phyloP scores from a whole-genome alignment of 2,329 filamentous ascomycete genomes.

The Colletotrichum godetiae region DNA sequence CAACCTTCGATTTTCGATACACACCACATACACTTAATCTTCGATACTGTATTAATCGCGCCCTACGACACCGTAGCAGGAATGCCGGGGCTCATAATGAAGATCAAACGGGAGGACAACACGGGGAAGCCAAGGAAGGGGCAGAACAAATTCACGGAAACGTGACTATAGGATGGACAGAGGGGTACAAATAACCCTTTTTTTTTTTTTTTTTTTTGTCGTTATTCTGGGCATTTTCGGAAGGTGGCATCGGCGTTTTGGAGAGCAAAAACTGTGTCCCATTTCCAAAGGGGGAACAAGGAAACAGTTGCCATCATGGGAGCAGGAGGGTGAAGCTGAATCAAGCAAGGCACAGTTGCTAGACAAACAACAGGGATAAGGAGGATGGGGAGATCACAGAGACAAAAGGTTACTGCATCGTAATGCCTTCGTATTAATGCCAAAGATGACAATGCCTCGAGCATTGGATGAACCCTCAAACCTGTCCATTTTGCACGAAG shows the following conservation, averaged over 20 bases:
- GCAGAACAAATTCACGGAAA: not conserved
- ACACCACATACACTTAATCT: conserved; percentile 19
- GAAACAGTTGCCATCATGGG: conserved; percentile 2
- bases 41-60: conserved; percentile 32
- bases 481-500: not conserved
- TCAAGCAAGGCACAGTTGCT: conserved; percentile 9
- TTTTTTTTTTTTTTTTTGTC: not conserved
- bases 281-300: not conserved
- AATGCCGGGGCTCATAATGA: conserved; percentile 25
- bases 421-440: conserved; percentile 6
- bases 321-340: not conserved
- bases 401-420: conserved; percentile 3
- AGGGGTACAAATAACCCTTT: conserved; percentile 1
- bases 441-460: conserved; percentile 7
- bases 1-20: not conserved
- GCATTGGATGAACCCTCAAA: not conserved
- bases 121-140: not conserved
- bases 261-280: conserved; percentile 24
- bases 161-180: not conserved
- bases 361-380: conserved; percentile 3
- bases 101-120: not conserved
- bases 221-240: not conserved
- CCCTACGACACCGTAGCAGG: not conserved
- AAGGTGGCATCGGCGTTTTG: conserved; percentile 24
- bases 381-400: not conserved